phyloP scores from a whole-genome alignment of 2,329 filamentous ascomycete genomes.

The Aspergillus pseudonomiae region DNA sequence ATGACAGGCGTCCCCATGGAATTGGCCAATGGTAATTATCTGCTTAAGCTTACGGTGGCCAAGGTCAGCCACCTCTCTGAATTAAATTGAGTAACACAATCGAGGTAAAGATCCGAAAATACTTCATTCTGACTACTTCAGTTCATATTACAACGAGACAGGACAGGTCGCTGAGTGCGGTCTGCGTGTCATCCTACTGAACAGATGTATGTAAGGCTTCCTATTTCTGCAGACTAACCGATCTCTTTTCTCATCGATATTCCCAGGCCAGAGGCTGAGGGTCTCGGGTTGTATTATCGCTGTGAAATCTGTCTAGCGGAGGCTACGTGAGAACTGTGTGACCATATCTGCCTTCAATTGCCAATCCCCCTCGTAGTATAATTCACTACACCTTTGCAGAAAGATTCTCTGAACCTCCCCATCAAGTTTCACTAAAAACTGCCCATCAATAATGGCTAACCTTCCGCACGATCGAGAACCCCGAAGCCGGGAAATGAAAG shows the following conservation, averaged over 20 bases:
- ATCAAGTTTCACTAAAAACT: background rate
- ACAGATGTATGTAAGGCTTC: background rate
- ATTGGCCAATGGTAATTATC: background rate
- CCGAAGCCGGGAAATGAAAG: background rate
- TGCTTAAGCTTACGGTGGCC: background rate
- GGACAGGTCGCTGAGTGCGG: too few relatives aligned
- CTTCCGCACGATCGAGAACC: background rate
- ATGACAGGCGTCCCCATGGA: background rate
- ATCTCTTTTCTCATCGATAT: background rate
- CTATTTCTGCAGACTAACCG: background rate
- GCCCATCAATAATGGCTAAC: background rate
- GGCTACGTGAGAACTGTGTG: background rate
- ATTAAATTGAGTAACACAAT: background rate
- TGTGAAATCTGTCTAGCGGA: background rate
- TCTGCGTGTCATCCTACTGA: background rate
- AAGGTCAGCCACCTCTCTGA: background rate
- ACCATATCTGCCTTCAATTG: background rate
- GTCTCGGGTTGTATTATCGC: background rate
- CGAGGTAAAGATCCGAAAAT: background rate
- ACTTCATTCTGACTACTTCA: background rate
- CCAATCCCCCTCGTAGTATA: background rate
- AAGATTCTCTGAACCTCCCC: background rate
- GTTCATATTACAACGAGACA: background rate
- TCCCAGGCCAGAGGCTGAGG: background rate
- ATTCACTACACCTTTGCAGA: background rate